Evolutionary conservation across 345 rosid species (phyloP), one percentile per base, ranked within the genome.

Genomic region (Corchorus olitorius): DNA sequence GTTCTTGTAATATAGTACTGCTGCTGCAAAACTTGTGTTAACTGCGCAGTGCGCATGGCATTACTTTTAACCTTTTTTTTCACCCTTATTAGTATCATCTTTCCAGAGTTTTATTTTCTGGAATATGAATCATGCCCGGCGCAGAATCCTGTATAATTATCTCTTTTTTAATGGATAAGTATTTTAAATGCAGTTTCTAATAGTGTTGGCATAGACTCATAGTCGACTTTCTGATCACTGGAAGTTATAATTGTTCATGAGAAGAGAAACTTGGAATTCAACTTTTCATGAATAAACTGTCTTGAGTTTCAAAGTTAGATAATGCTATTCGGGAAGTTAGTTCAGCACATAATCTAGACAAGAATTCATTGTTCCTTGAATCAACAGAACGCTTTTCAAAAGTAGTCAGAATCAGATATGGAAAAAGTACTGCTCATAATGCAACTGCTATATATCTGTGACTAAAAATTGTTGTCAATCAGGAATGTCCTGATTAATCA

Each of bases 31-130:
- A 6, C 59, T 68, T 33, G 45, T 15, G 4, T 27, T 33, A 55
- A 52, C 61, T 17, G 59, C 11, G 22, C 12, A 52, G 46, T 17
- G 59, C 5, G 22, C 12, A 34, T 34, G 33, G 60, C 60, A 9
- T 70, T 70, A 52, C 46, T 15, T 12, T 49, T 6, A 11, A 20
- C 43, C 43, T 67, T 20, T 8, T 27, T 49, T 27, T 69, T 33
- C 43, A 2, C 60, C 73, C 43, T 33, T 69, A 69, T 27, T 2
- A 49, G 3, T 22, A 59, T 27, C 48, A 27, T 68, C 41, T 69
- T 69, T 50, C 59, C 59, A 49, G 73, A 69, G 43, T 2, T 68
- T 49, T 69, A 50, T 33, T 16, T 43, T 69, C 60, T 33, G 46
- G 59, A 69, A 39, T 39, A 6, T 39, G 43, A 39, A 4, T 50